A percentile compares a stretch with the other conserved stretches of the same genome.
These are phyloP conservation scores for Microsporum canis DNA, from an alignment of 2,329 filamentous ascomycete genomes.

Conservation along the genomic window DNA sequence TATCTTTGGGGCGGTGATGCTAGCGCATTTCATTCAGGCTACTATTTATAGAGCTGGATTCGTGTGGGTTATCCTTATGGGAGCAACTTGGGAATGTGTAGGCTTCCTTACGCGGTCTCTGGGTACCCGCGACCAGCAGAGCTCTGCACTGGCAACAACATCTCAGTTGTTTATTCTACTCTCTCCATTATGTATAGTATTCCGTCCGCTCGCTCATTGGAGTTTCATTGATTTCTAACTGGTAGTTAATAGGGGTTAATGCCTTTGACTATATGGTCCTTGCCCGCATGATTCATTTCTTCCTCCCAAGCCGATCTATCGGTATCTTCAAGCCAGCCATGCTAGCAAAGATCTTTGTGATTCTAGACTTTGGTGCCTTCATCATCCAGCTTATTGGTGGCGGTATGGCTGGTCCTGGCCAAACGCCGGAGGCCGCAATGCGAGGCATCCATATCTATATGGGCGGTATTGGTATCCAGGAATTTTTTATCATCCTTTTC, in stretches of 20 bases:
- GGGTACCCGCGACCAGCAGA: constrained; percentile 28
- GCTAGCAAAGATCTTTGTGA: constrained; percentile 32
- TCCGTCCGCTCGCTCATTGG: constrained; percentile 29
- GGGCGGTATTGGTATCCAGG: constrained; percentile 38
- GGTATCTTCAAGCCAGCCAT: constrained; percentile 27
- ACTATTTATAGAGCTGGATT: constrained; percentile 13
- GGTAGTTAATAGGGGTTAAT: constrained; percentile 25
- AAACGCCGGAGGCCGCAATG: constrained; percentile 9
- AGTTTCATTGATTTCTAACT: neutral
- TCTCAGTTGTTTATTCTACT: constrained; percentile 22
- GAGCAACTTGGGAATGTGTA: constrained; percentile 10
- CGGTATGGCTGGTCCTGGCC: constrained; percentile 17
- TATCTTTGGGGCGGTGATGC: constrained; percentile 7
- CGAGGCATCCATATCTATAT: constrained; percentile 23
- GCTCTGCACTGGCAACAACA: constrained; percentile 28
- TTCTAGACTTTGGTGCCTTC: constrained; percentile 30
- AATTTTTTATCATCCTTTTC: constrained; percentile 43
- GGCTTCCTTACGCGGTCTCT: constrained; percentile 16
- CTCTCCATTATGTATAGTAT: constrained; percentile 34
- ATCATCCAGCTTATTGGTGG: constrained; percentile 11
- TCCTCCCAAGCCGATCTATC: constrained; percentile 28
- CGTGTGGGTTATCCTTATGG: constrained; percentile 15
- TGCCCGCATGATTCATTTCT: constrained; percentile 38
- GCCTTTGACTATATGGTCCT: constrained; percentile 40
- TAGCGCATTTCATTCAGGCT: constrained; percentile 12